phyloP scores from a whole-genome alignment of 75 land plant genomes.

The Ceratopteris richardii region DNA sequence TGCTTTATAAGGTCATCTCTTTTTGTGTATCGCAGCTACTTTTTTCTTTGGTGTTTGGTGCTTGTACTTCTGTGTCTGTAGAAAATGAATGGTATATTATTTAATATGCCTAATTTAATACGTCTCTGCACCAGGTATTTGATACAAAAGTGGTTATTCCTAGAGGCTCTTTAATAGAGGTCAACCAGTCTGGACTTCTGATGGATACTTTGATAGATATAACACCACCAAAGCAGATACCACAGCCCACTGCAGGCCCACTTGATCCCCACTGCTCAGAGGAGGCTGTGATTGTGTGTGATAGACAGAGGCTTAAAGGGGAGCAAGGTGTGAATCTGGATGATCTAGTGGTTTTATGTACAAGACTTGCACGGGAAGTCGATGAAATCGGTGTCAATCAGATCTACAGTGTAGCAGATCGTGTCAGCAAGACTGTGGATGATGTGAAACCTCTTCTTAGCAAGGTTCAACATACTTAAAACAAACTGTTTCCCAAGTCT shows the following conservation, averaged over 20 bases:
- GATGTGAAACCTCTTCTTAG: conserved; percentile 77
- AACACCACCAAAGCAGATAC: conserved; percentile 71
- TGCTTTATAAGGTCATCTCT: too few species aligned
- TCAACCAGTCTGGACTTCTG: conserved; percentile 92
- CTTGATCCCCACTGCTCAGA: conserved; percentile 54
- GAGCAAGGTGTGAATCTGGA: conserved; percentile 86
- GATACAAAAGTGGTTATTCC: conserved; percentile 85
- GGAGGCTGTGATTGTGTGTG: conserved; percentile 90
- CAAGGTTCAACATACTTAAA: too few species aligned
- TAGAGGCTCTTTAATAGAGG: conserved; percentile 77
- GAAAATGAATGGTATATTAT: too few species aligned
- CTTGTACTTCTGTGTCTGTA: too few species aligned
- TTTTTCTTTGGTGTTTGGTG: too few species aligned
- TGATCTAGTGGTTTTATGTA: conserved; percentile 74
- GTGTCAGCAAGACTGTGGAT: conserved; percentile 53
- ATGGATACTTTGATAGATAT: conserved; percentile 94
- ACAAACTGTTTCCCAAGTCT: too few species aligned
- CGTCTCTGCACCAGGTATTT: conserved; percentile 53
- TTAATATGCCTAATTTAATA: too few species aligned
- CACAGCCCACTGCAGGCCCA: conserved; percentile 67
- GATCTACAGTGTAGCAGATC: conserved; percentile 56
- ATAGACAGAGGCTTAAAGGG: conserved; percentile 74
- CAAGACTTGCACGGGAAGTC: conserved; percentile 75
- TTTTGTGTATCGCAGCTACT: too few species aligned
- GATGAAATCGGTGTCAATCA: conserved; percentile 63